phyloP scores from a whole-genome alignment of 2,329 filamentous ascomycete genomes.

The Ophiobolus disseminans region DNA sequence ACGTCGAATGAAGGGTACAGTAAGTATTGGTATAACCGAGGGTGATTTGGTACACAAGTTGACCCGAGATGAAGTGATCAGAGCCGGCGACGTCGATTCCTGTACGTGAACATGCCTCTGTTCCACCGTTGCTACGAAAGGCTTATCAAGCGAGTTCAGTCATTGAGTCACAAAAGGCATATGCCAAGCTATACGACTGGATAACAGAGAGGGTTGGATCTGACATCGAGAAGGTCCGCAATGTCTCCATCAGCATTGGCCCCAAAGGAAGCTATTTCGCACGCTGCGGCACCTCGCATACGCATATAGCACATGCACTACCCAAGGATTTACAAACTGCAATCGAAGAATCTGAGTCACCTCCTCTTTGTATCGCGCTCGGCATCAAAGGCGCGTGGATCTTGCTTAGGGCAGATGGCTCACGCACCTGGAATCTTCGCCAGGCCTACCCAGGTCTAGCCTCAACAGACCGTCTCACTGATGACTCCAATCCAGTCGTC shows the following conservation, averaged over 20 bases:
- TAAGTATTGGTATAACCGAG: neutral
- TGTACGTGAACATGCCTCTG: slow-evolving; percentile 6
- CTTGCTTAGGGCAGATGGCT: slow-evolving; percentile 10
- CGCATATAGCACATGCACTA: slow-evolving; percentile 4
- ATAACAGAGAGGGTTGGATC: neutral
- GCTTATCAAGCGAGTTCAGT: neutral
- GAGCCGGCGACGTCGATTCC: slow-evolving; percentile 4
- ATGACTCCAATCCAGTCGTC: neutral
- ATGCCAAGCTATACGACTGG: neutral
- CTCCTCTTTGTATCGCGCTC: slow-evolving; percentile 8
- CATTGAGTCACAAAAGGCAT: neutral
- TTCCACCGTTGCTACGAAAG: neutral
- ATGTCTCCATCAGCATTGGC: slow-evolving; percentile 12
- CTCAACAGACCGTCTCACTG: neutral
- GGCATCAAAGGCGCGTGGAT: slow-evolving; percentile 12
- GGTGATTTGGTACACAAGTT: too few relatives aligned
- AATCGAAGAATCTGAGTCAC: slow-evolving; percentile 2
- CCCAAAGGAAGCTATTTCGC: slow-evolving; percentile 20
- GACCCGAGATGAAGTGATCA: neutral
- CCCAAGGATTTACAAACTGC: slow-evolving; percentile 7
- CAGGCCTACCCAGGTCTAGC: neutral
- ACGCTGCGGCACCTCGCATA: slow-evolving; percentile 6
- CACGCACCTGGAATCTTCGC: slow-evolving; percentile 6
- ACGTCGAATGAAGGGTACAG: neutral
- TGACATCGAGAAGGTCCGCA: neutral